Evolutionary conservation across 495 filamentous ascomycete genomes (phyloP), one percentile per base, ranked within the genome.

Genomic region (Aspergillus affinis): DNA sequence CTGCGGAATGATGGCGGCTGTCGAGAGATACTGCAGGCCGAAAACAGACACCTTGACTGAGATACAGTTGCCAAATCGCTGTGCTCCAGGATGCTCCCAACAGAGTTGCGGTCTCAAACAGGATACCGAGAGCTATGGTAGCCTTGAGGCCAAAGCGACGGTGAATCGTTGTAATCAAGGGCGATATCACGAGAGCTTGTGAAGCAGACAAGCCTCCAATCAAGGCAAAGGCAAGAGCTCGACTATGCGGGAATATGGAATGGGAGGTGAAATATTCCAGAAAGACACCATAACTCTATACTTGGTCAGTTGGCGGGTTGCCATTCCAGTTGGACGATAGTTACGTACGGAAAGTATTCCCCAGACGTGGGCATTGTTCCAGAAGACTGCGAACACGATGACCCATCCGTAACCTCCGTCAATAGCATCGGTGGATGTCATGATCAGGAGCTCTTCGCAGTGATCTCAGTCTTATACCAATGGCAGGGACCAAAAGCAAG

Each of bases 371-470:
- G 19, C 48, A 50, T 50, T 50, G 26, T n/a, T 50, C 48, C 48
- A 50, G 48, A 50, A 50, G 12, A 50, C 48, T 4, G 48, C 48
- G 5, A 50, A 23, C 12, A 50, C 48, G 26, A 50, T 50, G 9
- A 50, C 20, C 48, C 48, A 50, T 4, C n/a, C 48, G 10, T 50
- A 50, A 4, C 48, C 48, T 50, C 48, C 48, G 26, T 50, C 48
- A 21, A 26, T 23, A 6, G 48, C 4, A 50, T 13, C 20, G 20
- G 48, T 6, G 12, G 17, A 3, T 20, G 17, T 13, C 48, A 50
- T 50, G 19, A 10, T 32, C 29, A 8, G 29, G 7, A 8, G 29
- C 2, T 1, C 1, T 10, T 32, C 10, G 29, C 29, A 8, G 29
- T 26, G 2, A 26, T 26, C 23, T 26, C 2, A 26, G 4, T 26